Evolutionary conservation across 495 filamentous ascomycete species (phyloP), one percentile per base, ranked within the genome.

Genomic region (Acidomyces sp.): DNA sequence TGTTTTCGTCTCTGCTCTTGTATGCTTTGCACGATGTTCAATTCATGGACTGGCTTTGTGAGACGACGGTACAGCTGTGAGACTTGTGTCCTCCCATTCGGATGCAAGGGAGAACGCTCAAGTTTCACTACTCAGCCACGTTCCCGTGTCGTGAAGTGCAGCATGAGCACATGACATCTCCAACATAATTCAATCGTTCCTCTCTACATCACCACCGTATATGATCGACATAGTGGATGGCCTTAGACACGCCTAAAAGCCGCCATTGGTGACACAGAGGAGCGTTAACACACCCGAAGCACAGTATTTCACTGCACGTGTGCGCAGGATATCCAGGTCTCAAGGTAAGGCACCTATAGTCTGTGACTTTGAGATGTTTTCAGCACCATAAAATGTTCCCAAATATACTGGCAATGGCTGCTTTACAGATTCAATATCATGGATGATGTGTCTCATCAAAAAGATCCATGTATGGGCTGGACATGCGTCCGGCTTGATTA

Each of bases 401-500:
- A 20, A 12, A 20, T 13, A 34, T 24, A 28, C 16, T n/a, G 17
- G 6, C 21, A 43, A 33, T 16, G 35, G 33, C 3, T 25, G 6
- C 26, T 10, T 31, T 41, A 32, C 48, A 83, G 88, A 40, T 83
- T 95, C 59, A 81, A 92, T 56, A 68, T 95, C 48, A 76, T 82
- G 55, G 81, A 94, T 52, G 77, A 88, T 44, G 78, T 85, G 48
- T 55, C 52, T 21, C 66, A 88, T 38, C 75, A 75, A 2, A 68
- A 70, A 43, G 85, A 93, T 48, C 66, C 77, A 34, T 55, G 92
- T 26, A 83, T 82, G 15, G 84, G 78, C 9, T 96, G 88, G 88
- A 75, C 83, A 6, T 93, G 85, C 54, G 75, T 93, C 40, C 68
- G 85, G 15, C 71, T 95, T 0, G 84, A 93, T 60, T 71, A 83